phyloP scores from a whole-genome alignment of 192 early-diverging fungal species.

The Spinellus fusiger region DNA sequence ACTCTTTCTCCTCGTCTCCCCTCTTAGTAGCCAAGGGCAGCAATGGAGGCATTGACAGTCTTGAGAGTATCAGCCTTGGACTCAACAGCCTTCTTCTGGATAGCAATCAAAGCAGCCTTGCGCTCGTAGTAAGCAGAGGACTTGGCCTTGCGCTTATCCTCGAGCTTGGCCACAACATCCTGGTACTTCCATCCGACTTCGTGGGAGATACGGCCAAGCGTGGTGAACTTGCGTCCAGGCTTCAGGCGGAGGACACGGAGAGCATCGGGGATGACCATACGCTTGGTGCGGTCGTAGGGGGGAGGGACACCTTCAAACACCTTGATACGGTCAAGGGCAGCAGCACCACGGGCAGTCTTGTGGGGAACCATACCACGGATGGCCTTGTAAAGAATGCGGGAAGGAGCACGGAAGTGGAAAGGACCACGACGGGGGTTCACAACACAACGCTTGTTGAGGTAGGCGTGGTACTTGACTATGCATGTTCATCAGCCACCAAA shows the following conservation, averaged over 20 bases:
- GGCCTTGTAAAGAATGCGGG: slow-evolving; percentile 93
- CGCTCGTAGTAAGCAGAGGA: slow-evolving; percentile 88
- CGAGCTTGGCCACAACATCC: slow-evolving; percentile 91
- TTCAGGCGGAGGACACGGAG: slow-evolving; percentile 95
- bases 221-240: slow-evolving; percentile 98
- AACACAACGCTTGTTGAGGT: slow-evolving; percentile 96
- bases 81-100: slow-evolving; percentile 32
- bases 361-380: slow-evolving; percentile 99
- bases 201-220: slow-evolving; percentile 83
- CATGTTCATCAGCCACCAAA: too few species aligned
- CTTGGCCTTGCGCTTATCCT: slow-evolving; percentile 99
- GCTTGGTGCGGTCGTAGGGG: slow-evolving; percentile 95
- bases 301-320: slow-evolving; percentile 99
- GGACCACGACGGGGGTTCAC: slow-evolving; percentile 95
- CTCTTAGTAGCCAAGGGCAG: slow-evolving; percentile 51
- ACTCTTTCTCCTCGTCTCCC: neutral
- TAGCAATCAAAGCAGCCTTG: slow-evolving; percentile 55
- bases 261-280: slow-evolving; percentile 94
- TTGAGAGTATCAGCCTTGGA: slow-evolving; percentile 51
- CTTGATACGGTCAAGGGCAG: slow-evolving; percentile 95
- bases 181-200: slow-evolving; percentile 99
- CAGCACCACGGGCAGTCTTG: slow-evolving; percentile 97
- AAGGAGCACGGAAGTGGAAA: slow-evolving; percentile 99
- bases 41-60: slow-evolving; percentile 51
- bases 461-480: slow-evolving; percentile 89